phyloP scores from a whole-genome alignment of 805 yeast species.

The Candida montana region DNA sequence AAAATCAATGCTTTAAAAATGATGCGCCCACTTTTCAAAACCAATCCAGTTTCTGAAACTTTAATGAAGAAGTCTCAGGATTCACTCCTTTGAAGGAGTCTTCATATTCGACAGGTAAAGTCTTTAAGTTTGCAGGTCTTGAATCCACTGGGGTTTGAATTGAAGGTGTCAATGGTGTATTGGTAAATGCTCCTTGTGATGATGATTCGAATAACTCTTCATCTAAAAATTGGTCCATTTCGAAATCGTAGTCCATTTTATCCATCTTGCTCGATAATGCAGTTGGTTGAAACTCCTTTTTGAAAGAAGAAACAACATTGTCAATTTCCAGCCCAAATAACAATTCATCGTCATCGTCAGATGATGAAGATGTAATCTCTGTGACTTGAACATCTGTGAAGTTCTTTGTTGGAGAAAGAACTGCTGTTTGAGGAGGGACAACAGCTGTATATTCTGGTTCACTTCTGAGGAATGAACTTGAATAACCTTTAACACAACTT shows the following conservation, averaged over 20 bases:
- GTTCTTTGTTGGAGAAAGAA: constrained; percentile 1
- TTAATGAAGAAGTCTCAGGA: constrained; percentile 9
- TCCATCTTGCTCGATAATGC: neutral
- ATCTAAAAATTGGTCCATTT: neutral
- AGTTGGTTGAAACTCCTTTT: neutral
- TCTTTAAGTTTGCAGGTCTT: neutral
- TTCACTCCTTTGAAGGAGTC: constrained; percentile 2
- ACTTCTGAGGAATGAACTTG: constrained; percentile 4
- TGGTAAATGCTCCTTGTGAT: constrained; percentile 2
- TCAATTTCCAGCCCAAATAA: constrained; percentile 14
- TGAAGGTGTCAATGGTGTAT: constrained; percentile 13
- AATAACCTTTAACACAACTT: constrained; percentile 10
- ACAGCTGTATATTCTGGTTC: neutral
- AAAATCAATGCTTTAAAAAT: too few species aligned
- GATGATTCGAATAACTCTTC: constrained; percentile 9
- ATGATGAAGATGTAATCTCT: constrained; percentile 2
- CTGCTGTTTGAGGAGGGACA: neutral
- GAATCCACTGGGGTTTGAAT: constrained; percentile 9
- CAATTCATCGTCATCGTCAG: constrained; percentile 9
- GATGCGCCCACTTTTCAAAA: too few species aligned
- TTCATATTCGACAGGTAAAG: neutral
- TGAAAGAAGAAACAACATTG: constrained; percentile 2
- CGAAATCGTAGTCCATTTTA: neutral
- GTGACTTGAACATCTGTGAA: neutral
- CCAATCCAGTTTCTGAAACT: constrained; percentile 12